These are phyloP conservation scores for Phyllosticta paracitricarpa DNA, from an alignment of 2,329 filamentous ascomycete genomes.

Conservation along the genomic window DNA sequence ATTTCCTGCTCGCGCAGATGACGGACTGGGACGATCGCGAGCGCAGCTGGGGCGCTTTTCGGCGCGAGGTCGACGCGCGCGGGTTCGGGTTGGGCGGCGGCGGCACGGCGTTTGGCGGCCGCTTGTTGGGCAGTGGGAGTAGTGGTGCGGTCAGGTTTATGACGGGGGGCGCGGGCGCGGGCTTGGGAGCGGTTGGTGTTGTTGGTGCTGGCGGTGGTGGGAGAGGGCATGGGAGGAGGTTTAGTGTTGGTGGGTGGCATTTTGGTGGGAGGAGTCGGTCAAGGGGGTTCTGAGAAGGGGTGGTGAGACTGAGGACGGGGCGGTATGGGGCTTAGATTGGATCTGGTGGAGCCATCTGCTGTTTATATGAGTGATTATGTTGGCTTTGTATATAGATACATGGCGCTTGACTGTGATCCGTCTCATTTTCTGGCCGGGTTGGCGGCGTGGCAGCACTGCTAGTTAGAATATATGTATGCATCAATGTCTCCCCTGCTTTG, in stretches of 20 bases:
- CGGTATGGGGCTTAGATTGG: background rate
- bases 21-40: slow-evolving; percentile 26
- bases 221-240: background rate
- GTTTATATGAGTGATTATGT: too few species aligned
- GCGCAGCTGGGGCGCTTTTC: slow-evolving; percentile 16
- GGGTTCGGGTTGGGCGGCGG: background rate
- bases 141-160: background rate
- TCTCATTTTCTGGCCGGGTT: too few species aligned
- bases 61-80: slow-evolving; percentile 2
- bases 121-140: background rate
- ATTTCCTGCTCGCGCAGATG: slow-evolving; percentile 34
- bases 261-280: background rate
- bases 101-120: background rate
- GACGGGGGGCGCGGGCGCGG: background rate
- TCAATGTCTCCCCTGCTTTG: too few species aligned
- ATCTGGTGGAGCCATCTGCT: background rate
- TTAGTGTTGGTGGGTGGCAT: background rate
- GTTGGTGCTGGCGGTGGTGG: background rate
- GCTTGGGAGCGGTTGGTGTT: background rate
- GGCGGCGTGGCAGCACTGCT: too few species aligned
- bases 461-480: too few species aligned
- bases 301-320: background rate
- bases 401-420: too few species aligned
- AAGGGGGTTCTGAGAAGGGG: background rate
- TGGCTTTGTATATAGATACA: too few species aligned